Evolutionary conservation across 208 protist genomes (phyloP), one percentile per base, ranked within the genome.

Genomic region (Leptomonas pyrrhocoris): DNA sequence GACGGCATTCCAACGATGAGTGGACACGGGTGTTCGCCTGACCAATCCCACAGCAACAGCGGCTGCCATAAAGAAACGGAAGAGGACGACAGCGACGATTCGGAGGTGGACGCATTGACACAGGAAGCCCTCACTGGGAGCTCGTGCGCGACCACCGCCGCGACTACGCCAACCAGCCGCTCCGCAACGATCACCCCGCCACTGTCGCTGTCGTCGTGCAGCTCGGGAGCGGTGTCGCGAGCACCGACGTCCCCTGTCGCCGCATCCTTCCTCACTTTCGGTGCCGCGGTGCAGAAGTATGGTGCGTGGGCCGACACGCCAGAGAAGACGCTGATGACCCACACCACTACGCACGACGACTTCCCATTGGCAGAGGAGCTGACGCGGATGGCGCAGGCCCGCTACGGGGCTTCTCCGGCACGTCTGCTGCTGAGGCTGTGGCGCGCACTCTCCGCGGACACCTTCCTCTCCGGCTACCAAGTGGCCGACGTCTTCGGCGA

Each of bases 341-440:
- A 21, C 15, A 12, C 21, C 15, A 28, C 27, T 13, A 7, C 51
- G 23, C 5, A 11, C 1, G 31, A 15, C 21, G 34, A 21, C 59
- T 57, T 27, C 36, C 59, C 59, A 0, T 59, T 21, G 21, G 59
- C 59, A 25, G 34, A 76, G 46, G 71, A 64, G 54, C 60, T 77
- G 12, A 67, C 64, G 13, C 69, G 49, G 1, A 42, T 66, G 27
- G 58, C 65, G n/a, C 50, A 59, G 57, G 38, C 58, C 1, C 66
- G 60, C 45, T 74, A 65, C 57, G 74, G 56, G 0, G 74, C 64
- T 0, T 74, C 67, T 0, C 67, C 69, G n/a, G 74, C 68, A 2
- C 68, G 78, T 27, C 64, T 83, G 8, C 49, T 92, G 45, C 45
- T 88, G 13, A 77, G 79, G 43, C 73, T 92, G 42, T 92, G 86